A percentile compares a stretch with the other conserved stretches of the same genome.
Conservation (phyloP, 441 rosid genomes). For the Mallotus repandus region DNA sequence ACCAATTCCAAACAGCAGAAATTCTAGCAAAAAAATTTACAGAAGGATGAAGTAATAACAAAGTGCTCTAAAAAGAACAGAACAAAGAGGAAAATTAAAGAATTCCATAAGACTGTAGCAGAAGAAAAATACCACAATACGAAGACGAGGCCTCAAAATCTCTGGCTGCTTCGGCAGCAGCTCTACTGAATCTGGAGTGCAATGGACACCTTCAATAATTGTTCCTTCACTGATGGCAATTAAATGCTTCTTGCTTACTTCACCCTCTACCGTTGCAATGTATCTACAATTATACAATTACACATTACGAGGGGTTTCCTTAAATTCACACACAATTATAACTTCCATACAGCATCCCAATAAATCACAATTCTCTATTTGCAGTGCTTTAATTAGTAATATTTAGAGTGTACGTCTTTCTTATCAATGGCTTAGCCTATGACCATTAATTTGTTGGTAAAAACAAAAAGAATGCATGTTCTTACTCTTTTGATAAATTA, state of each 20-base stretch:
- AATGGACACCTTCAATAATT: constrained; percentile 64
- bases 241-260: constrained; percentile 60
- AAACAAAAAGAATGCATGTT: background rate
- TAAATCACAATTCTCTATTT: background rate
- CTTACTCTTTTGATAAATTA: constrained; percentile 78
- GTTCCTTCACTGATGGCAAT: constrained; percentile 69
- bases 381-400: background rate
- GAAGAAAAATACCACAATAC: constrained; percentile 65
- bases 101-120: background rate
- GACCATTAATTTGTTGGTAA: background rate
- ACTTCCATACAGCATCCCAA: background rate
- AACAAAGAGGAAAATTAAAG: constrained; percentile 4
- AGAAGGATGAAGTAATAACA: background rate
- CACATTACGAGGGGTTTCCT: background rate
- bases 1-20: background rate
- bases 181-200: constrained; percentile 88
- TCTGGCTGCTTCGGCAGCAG: constrained; percentile 73
- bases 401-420: background rate
- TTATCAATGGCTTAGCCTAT: background rate
- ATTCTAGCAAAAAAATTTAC: background rate
- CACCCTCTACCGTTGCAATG: constrained; percentile 68
- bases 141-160: constrained; percentile 62
- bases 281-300: constrained; percentile 58
- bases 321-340: background rate
- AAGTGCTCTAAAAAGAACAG: background rate